Evolutionary conservation across 2,329 filamentous ascomycete species (phyloP), one percentile per base, ranked within the genome.

Genomic region (Botrytis byssoidea): DNA sequence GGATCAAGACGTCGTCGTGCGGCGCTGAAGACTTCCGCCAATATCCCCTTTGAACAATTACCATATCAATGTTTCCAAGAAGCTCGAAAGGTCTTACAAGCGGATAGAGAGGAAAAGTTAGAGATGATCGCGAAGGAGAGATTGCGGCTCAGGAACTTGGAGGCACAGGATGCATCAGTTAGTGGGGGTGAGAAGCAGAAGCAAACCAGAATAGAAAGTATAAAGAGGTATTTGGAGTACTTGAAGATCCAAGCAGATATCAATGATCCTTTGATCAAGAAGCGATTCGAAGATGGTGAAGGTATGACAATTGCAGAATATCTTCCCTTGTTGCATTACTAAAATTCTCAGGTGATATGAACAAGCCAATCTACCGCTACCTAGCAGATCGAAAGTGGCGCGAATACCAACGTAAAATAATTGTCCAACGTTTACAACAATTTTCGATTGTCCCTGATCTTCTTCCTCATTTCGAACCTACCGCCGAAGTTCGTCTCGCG

Each of bases 51-150:
- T 81, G 94, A 97, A 85, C 92, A 95, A 81, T 86, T 99, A 77
- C 96, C 96, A 29, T 99, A 97, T 85, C 95, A 98, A 87, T 96
- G 93, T 83, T 99, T 98, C 85, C 96, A 99, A 84, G 95, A 98
- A 85, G 96, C 96, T 59, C 90, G 95, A 76, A 93, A 94, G 82
- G 84, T 98, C 67, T 85, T 99, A 73, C 87, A 90, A 71, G 89
- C 89, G 72, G 96, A 99, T 82, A 89, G 95, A 59, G 86, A 90
- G 77, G 89, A 95, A 83, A 98, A 97, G 85, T 79, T 98, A 69
- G 85, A 87, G 75, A 86, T 91, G 79, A 95, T 99, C 74, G 84
- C 88, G 69, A 86, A 83, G 42, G 90, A 93, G 83, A 84, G 90
- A 69, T 86, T 86, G 74, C 90, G 91, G 82, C 92, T 99, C 80